Base-by-base conservation (phyloP, 2,329 filamentous ascomycete species). In the Aureobasidium pullulans region DNA sequence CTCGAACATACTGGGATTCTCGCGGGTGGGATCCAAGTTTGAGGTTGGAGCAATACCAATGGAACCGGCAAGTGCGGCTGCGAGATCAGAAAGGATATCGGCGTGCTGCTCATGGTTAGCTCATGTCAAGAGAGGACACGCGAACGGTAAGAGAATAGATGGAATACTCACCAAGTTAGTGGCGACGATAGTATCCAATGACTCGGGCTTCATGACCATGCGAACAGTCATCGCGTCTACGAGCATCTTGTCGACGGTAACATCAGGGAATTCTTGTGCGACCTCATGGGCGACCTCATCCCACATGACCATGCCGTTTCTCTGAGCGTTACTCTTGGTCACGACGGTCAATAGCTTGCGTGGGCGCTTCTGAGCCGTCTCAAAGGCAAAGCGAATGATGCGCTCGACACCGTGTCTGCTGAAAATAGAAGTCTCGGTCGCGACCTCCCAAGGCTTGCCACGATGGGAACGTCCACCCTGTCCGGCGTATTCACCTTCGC, bases 41-140 rank as follows among this genome's bases (percentile, higher is more conserved):
- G 81, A 84, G 0, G 85, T 87, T 2, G 86, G 85, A 2, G 86
- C 86, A 60, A 89, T 88, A 8, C 86, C 86, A 62, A 89, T 89
- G 2, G 81, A 85, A 0, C 86, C 86, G 2, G 86, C 85, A 6
- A 89, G 74, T 0, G 85, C 84, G 11, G 86, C 86, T 6, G 86
- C 86, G 23, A 89, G 75, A 66, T 89, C 86, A 0, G 85, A 87
- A 6, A 89, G 78, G 48, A 88, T 88, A 64, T 89, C 85, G 2
- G 84, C 85, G 50, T 73, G 71, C 66, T 71, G 40, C 5, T 32
- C 3, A 36, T 8, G 3, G 34, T 36, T 13, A 36, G 34, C 23
- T 23, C 23, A 23, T 36, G 29, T 13, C 16, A n/a, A n/a, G n/a
- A n/a, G n/a, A n/a, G n/a, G n/a, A n/a, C n/a, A n/a, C n/a, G n/a